Evolutionary conservation across 345 rosid species (phyloP).

Genomic region (Raphanus raphanistrum): DNA sequence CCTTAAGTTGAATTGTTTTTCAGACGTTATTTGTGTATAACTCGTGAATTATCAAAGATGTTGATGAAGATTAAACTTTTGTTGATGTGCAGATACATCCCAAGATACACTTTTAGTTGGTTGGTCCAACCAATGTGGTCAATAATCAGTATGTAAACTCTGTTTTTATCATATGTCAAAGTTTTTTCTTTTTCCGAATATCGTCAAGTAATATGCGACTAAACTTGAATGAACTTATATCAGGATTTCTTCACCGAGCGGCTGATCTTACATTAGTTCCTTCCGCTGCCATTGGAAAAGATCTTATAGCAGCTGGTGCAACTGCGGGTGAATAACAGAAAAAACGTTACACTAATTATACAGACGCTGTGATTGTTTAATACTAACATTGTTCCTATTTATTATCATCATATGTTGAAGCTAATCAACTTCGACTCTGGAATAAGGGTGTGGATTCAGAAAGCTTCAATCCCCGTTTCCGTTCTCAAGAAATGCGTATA

Average conservation of each 20-base stretch:
- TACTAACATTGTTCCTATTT: constrained; percentile 20
- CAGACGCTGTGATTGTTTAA: not conserved
- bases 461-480: constrained; percentile 80
- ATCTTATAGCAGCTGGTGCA: constrained; percentile 79
- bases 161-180: not conserved
- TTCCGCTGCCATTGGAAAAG: constrained; percentile 85
- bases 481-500: constrained; percentile 76
- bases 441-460: constrained; percentile 97
- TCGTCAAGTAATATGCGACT: not conserved
- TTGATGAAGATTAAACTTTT: not conserved
- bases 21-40: not conserved
- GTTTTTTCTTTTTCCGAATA: not conserved
- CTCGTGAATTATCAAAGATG: not conserved
- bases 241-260: constrained; percentile 97
- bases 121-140: constrained; percentile 97
- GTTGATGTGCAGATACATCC: constrained; percentile 71
- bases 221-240: constrained; percentile 4
- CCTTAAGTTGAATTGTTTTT: not conserved
- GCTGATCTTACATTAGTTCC: constrained; percentile 98
- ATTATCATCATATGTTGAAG: constrained; percentile 39
- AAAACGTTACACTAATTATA: not conserved
- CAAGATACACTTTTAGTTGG: constrained; percentile 98
- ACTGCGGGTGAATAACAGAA: constrained; percentile 63
- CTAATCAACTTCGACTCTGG: constrained; percentile 95
- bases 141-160: constrained; percentile 67